phyloP scores from a whole-genome alignment of 2,329 filamentous ascomycete genomes.

The Thielaviopsis ethacetica region DNA sequence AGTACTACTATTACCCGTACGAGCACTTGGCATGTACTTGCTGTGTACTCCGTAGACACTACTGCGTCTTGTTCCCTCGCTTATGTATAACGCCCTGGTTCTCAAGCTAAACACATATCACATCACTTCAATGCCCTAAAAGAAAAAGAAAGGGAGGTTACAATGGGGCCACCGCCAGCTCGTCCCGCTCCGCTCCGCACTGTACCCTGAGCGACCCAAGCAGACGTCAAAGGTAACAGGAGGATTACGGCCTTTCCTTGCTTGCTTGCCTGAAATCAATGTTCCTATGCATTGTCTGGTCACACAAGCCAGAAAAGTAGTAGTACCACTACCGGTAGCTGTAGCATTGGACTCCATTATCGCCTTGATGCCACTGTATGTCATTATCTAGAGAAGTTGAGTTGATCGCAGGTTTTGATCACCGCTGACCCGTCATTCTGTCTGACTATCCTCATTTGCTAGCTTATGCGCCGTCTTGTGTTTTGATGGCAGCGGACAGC shows the following conservation, averaged over 20 bases:
- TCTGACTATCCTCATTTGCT: too few species aligned
- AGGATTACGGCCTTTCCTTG: neutral
- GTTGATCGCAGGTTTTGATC: neutral
- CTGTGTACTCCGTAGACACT: too few species aligned
- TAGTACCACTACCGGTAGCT: too few species aligned
- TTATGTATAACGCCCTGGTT: too few species aligned
- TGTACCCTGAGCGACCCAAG: neutral
- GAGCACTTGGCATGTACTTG: too few species aligned
- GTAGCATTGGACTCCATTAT: neutral
- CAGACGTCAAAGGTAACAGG: neutral
- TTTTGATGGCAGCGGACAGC: neutral
- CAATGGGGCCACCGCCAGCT: neutral
- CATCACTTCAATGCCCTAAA: neutral
- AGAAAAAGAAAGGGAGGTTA: neutral
- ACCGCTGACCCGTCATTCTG: too few species aligned
- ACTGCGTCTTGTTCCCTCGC: too few species aligned
- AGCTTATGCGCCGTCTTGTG: too few species aligned
- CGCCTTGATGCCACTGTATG: neutral
- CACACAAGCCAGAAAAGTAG: neutral
- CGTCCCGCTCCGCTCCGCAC: neutral
- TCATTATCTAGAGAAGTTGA: too few species aligned
- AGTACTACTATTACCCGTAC: too few species aligned
- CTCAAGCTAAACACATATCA: neutral
- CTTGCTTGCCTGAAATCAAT: neutral
- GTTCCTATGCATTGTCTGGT: neutral